Evolutionary conservation across 2,329 filamentous ascomycete species (phyloP), one percentile per base, ranked within the genome.

Genomic region (Tolypocladium tundrense): DNA sequence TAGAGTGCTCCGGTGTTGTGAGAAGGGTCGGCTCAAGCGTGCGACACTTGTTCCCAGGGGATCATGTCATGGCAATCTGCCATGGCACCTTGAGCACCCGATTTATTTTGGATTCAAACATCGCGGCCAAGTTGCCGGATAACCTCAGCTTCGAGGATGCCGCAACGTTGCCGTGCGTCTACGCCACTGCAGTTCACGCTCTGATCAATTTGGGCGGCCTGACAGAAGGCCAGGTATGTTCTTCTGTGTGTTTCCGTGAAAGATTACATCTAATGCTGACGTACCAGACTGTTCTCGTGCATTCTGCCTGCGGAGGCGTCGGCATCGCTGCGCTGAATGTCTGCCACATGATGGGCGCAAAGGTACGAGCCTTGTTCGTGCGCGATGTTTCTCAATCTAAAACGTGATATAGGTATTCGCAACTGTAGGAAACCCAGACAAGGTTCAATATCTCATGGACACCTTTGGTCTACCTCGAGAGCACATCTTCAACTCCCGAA

Each of bases 401-500:
- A 39, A 43, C 8, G 19, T 9, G 4, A 1, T 27, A 5, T 42
- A 59, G 54, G 56, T 63, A 4, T 66, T 57, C 14, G 58, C 57
- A 0, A 74, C 72, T 0, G 70, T 71, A 11, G 62, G 67, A 11
- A 67, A 59, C n/a, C 48, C 64, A 10, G 65, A 65, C 8, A 73
- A 74, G 58, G 61, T 60, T 1, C 33, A 67, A 0, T 61, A 68
- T 13, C 58, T 73, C 3, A 58, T 64, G 6, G 54, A 64, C 0
- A 53, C 52, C 1, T 69, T 64, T 42, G 59, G 54, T 1, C 65
- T 73, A 16, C 37, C 55, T 27, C 5, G 45, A 8, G 16, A 60
- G 2, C 65, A 64, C 21, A 73, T 77, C 39, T 72, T 76, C 53
- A 66, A 64, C 35, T 70, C 66, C 40, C 65, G 69, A 5, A 63